Evolutionary conservation across 768 basidiomycete genomes (phyloP), one percentile per base, ranked within the genome.

Genomic region (Mycena olivaceomarginata): DNA sequence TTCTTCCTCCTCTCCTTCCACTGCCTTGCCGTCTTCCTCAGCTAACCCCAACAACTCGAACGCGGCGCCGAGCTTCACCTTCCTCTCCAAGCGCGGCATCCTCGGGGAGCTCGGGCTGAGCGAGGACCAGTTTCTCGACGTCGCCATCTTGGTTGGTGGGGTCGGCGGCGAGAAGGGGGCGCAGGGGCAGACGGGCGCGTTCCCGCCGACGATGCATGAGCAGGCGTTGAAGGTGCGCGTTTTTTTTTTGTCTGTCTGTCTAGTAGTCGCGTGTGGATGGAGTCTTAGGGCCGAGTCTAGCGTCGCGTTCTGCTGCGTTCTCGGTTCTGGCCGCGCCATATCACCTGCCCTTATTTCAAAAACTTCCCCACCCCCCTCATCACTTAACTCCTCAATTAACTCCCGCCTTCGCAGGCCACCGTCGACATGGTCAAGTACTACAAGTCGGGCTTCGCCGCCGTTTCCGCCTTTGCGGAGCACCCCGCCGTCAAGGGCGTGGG

Each of bases 51-150:
- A 45, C 43, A 45, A 5, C 43, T 11, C 43, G 3, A 13, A 10
- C 41, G 75, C 89, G 56, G 89, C 87, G 56, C 94, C 95, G 1
- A 90, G 94, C 1, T 98, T 99, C 87, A 93, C 94, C 16, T 98
- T 91, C 84, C 92, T 94, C 25, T 95, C 96, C 63, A 99, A 99
- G 84, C 91, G 93, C 41, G 83, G 87, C 37, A 88, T 99, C 78
- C 71, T 90, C 31, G 80, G 83, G 51, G 91, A 91, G 76, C 88
- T 98, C 74, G 86, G 82, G 22, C 89, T 99, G 59, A 88, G 85
- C 59, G 94, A 97, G 80, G 97, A 98, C 82, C 98, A 98, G 82
- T 98, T 99, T 86, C 93, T 99, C 79, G 98, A 99, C 85, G 91
- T 97, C 77, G 94, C 94, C 31, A 95, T 99, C 81, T 91, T 99